phyloP scores from a whole-genome alignment of 164 flowering plant species.

The Stephania yunnanensis region DNA sequence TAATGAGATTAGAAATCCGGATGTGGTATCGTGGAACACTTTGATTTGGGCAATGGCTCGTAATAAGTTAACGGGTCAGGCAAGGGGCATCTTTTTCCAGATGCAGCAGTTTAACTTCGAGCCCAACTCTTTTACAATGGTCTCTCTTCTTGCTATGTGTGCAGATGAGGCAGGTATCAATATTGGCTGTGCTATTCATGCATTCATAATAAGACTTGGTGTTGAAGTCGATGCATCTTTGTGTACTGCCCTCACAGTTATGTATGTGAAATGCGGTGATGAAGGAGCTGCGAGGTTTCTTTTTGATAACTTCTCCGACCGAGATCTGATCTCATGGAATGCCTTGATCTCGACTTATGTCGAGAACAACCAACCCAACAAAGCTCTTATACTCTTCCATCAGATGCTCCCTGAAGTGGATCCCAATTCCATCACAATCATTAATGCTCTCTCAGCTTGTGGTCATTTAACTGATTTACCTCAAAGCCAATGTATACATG shows the following conservation, averaged over 20 bases:
- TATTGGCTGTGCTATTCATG: conserved; percentile 43
- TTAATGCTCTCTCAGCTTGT: conserved; percentile 40
- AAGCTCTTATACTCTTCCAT: conserved; percentile 37
- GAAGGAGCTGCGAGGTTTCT: conserved; percentile 29
- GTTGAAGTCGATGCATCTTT: conserved; percentile 30
- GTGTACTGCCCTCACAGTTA: conserved; percentile 44
- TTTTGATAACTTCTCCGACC: conserved; percentile 33
- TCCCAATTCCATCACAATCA: conserved; percentile 39
- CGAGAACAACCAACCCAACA: conserved; percentile 22
- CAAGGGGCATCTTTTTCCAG: conserved; percentile 24
- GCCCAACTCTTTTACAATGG: conserved; percentile 44
- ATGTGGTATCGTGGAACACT: conserved; percentile 47
- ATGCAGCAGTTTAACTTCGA: conserved; percentile 26
- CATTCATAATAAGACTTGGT: conserved; percentile 31
- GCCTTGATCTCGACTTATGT: conserved; percentile 44
- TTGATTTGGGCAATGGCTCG: conserved; percentile 30
- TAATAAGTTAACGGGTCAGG: conserved; percentile 18
- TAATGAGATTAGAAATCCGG: conserved; percentile 19
- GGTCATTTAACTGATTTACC: conserved; percentile 35
- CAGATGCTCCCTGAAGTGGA: conserved; percentile 35
- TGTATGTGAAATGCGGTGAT: conserved; percentile 51
- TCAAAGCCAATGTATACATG: conserved; percentile 46
- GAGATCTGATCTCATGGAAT: conserved; percentile 64
- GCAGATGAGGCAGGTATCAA: conserved; percentile 18
- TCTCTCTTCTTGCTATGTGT: conserved; percentile 37